Evolutionary conservation across 225 moss, liverwort and hornwort species (phyloP).

Genomic region (Ulota crispa): DNA sequence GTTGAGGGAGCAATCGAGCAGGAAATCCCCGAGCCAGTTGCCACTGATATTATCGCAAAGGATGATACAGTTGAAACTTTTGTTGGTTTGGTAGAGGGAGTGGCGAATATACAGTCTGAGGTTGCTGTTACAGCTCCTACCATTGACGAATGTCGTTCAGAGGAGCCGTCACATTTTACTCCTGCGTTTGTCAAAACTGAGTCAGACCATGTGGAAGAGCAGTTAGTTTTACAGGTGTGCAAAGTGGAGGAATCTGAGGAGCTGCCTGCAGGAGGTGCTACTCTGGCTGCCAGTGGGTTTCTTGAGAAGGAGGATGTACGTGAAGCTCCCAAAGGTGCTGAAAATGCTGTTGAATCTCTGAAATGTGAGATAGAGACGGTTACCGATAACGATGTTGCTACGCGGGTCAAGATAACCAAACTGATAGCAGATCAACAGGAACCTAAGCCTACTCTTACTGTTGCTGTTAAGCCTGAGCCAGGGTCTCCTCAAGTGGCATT

Average conservation of each 20-base stretch:
- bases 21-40: conserved; percentile 13
- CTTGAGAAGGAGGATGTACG: conserved; percentile 31
- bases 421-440: conserved; percentile 35
- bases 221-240: conserved; percentile 4
- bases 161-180: conserved; percentile 22
- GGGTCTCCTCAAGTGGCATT: conserved; percentile 61
- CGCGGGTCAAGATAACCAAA: conserved; percentile 24
- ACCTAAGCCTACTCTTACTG: conserved; percentile 23
- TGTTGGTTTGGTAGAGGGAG: conserved; percentile 18
- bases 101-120: conserved; percentile 30
- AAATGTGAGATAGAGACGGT: conserved; percentile 27
- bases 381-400: conserved; percentile 22
- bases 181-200: conserved; percentile 16
- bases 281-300: conserved; percentile 29
- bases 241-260: conserved; percentile 40
- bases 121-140: conserved; percentile 17
- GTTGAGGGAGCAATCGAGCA: conserved; percentile 10
- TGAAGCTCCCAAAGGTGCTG: conserved; percentile 29
- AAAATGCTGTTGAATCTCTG: conserved; percentile 23
- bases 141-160: conserved; percentile 21
- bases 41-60: background rate
- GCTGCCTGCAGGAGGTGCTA: conserved; percentile 16
- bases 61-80: conserved; percentile 17
- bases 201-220: conserved; percentile 24
- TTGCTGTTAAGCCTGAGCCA: conserved; percentile 78